These are phyloP conservation scores for Aspergillus leporis DNA, from an alignment of 495 filamentous ascomycete genomes.

Conservation along the genomic window DNA sequence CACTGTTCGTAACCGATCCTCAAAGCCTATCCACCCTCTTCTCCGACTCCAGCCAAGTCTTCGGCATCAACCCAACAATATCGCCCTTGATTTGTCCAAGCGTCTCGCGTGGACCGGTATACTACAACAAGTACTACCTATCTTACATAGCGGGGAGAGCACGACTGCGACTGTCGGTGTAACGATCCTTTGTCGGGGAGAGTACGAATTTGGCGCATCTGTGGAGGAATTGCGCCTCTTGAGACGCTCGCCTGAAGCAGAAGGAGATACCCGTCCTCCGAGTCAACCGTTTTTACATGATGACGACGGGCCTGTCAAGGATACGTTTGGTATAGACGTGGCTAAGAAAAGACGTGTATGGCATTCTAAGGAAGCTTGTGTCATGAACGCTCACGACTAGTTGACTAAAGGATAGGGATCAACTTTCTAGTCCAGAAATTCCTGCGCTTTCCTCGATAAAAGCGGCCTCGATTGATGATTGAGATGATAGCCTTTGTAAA, in stretches of 20 bases:
- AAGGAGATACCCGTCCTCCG: conserved; percentile 6
- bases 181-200: conserved; percentile 72
- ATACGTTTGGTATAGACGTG: conserved; percentile 57
- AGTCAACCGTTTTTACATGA: conserved; percentile 26
- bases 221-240: conserved; percentile 72
- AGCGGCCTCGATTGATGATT: background rate
- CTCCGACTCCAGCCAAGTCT: conserved; percentile 77
- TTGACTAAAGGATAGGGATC: background rate
- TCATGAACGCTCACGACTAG: conserved; percentile 55
- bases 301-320: conserved; percentile 45
- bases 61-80: conserved; percentile 67
- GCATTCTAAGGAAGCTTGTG: conserved; percentile 66
- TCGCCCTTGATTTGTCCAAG: conserved; percentile 80
- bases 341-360: conserved; percentile 68
- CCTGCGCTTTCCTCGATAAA: too few relatives aligned
- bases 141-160: conserved; percentile 55
- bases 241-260: conserved; percentile 20
- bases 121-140: conserved; percentile 69
- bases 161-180: conserved; percentile 61
- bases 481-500: background rate
- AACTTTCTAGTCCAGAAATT: too few relatives aligned
- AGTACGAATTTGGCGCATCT: conserved; percentile 78
- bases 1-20: conserved; percentile 69
- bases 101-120: conserved; percentile 83
- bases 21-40: conserved; percentile 65